These are phyloP conservation scores for Saccharomycopsis microspora DNA, from an alignment of 805 yeast species.

Conservation along the genomic window DNA sequence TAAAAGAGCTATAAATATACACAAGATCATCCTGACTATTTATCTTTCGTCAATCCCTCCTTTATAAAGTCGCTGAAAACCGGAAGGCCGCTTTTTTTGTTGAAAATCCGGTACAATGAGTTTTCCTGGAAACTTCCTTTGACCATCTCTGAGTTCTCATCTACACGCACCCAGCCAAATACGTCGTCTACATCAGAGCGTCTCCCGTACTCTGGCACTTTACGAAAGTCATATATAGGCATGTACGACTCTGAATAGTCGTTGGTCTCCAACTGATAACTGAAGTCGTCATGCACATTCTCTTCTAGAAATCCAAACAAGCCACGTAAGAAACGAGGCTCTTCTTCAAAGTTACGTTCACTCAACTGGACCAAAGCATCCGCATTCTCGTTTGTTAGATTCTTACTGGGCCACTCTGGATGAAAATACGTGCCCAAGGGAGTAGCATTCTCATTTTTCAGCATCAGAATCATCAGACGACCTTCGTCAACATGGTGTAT, in stretches of 20 bases:
- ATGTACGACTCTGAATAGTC: constrained; percentile 40
- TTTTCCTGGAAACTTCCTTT: constrained; percentile 47
- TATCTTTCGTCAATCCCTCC: constrained; percentile 20
- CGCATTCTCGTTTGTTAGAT: not conserved
- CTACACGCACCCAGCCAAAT: constrained; percentile 58
- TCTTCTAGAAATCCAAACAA: constrained; percentile 20
- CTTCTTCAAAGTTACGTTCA: constrained; percentile 19
- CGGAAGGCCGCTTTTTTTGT: constrained; percentile 17
- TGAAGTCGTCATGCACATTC: constrained; percentile 32
- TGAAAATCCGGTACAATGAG: constrained; percentile 42
- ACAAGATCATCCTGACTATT: no score
- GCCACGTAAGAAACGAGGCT: constrained; percentile 18
- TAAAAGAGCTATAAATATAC: no score
- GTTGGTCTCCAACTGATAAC: constrained; percentile 45
- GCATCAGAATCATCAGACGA: constrained; percentile 1
- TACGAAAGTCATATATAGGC: constrained; percentile 66
- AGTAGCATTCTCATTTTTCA: constrained; percentile 1
- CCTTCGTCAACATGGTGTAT: constrained; percentile 5
- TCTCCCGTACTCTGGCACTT: constrained; percentile 51
- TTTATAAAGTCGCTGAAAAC: constrained; percentile 38
- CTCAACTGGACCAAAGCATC: not conserved
- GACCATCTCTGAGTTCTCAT: constrained; percentile 40
- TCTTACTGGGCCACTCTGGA: not conserved
- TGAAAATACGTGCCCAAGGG: constrained; percentile 1
- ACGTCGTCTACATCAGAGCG: constrained; percentile 62